A percentile compares a stretch with the other conserved stretches of the same genome.
phyloP scores from a whole-genome alignment of 768 basidiomycete genomes.

The Podaxis rugospora region DNA sequence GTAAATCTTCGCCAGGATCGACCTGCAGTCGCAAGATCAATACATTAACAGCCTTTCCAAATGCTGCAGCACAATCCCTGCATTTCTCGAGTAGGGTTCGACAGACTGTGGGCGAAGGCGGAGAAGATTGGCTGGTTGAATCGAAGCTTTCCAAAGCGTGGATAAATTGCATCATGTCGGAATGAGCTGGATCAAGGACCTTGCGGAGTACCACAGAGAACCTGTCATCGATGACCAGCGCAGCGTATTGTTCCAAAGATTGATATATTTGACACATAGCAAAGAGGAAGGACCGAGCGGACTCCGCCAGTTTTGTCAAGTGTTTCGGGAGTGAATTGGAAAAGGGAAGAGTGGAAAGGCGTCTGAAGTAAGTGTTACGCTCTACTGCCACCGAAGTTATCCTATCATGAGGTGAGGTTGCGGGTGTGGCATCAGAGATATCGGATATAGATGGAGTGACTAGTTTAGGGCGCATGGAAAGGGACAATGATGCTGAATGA shows the following conservation, averaged over 20 bases:
- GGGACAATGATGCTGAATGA: slow-evolving; percentile 27
- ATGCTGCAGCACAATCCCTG: slow-evolving; percentile 76
- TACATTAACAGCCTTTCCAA: slow-evolving; percentile 85
- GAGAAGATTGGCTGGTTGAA: slow-evolving; percentile 59
- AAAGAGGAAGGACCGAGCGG: slow-evolving; percentile 90
- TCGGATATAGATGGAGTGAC: slow-evolving; percentile 23
- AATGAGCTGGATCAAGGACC: slow-evolving; percentile 80
- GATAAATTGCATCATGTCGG: slow-evolving; percentile 80
- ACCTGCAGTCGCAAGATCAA: slow-evolving; percentile 78
- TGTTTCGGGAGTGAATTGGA: slow-evolving; percentile 66
- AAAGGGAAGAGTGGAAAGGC: slow-evolving; percentile 76
- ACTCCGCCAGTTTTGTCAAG: slow-evolving; percentile 71
- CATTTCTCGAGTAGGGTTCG: slow-evolving; percentile 78
- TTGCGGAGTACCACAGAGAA: slow-evolving; percentile 76
- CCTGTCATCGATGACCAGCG: slow-evolving; percentile 79
- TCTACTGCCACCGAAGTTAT: slow-evolving; percentile 68
- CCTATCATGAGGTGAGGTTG: not conserved
- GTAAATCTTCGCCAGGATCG: slow-evolving; percentile 70
- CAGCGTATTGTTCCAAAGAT: slow-evolving; percentile 81
- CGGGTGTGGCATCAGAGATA: slow-evolving; percentile 31
- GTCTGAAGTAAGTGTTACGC: slow-evolving; percentile 89
- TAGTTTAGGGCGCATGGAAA: slow-evolving; percentile 21
- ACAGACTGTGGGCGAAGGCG: slow-evolving; percentile 71
- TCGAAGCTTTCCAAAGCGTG: slow-evolving; percentile 91
- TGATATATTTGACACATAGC: slow-evolving; percentile 89